Evolutionary conservation across 129 eudicot species (phyloP), one percentile per base, ranked within the genome.

Genomic region (Oenanthe sinensis): DNA sequence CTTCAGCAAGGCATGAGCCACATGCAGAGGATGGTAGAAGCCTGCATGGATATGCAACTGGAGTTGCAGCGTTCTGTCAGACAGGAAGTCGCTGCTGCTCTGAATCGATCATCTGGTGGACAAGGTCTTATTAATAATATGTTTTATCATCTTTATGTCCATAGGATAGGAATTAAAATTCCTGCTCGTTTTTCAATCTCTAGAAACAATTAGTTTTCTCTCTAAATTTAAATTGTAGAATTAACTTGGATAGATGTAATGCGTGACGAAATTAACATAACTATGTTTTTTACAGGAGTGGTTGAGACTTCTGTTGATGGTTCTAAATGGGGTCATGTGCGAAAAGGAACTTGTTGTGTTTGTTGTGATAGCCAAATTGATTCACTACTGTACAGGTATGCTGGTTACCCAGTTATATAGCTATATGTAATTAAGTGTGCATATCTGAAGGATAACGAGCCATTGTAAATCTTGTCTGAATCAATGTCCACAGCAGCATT

Each of bases 41-140:
- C 99, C 82, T 96, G 99, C 93, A 96, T 96, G 99, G 99, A 96
- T 85, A 96, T 96, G 99, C 99, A 96, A 77, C 89, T 96, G 43
- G 99, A 96, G 91, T 86, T 96, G 85, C 99, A 96, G 74, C 95
- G 97, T 24, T 88, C 99, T 13, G 99, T 96, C 39, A 87, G 97
- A 76, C 99, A 96, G 87, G 99, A 96, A 86, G 97, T 96, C 76
- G 92, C 99, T 70, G 99, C 99, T 83, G 99, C 97, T 71, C 92
- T 96, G 52, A 92, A 96, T 81, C 89, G 97, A 71, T 96, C 99
- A 39, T 52, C 81, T 82, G 97, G 84, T 81, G 97, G 82, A 78
- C 87, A 89, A 87, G 97, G 99, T 74, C 77, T 40, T 71, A 11
- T 2, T 77, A n/a, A 15, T 67, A 14, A 14, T 16, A 46, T 28